phyloP scores from a whole-genome alignment of 768 basidiomycete genomes.

The Leucocoprinus leucothites region DNA sequence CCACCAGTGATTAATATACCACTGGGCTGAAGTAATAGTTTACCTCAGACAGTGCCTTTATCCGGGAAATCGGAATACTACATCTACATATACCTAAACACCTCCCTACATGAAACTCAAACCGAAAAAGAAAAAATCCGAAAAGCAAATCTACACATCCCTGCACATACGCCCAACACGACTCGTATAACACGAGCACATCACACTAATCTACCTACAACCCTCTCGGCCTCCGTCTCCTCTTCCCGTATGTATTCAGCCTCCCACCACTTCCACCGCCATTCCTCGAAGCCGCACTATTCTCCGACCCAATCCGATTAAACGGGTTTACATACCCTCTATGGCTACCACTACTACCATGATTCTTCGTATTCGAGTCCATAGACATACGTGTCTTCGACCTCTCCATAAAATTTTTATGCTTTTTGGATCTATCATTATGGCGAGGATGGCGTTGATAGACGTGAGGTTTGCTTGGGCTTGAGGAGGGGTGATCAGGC shows the following conservation, averaged over 20 bases:
- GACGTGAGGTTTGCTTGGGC: neutral
- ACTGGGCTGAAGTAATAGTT: no score
- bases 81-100: no score
- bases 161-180: neutral
- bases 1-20: no score
- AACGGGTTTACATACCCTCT: constrained; percentile 6
- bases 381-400: constrained; percentile 3
- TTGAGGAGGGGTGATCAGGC: neutral
- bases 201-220: neutral
- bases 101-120: no score
- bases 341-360: neutral
- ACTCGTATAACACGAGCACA: neutral
- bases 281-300: neutral
- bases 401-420: neutral
- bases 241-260: constrained; percentile 14
- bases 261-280: constrained; percentile 4
- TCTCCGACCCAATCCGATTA: constrained; percentile 5
- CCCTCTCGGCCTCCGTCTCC: constrained; percentile 10
- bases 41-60: no score
- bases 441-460: neutral
- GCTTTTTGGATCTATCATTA: neutral
- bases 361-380: neutral
- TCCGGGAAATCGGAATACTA: no score
- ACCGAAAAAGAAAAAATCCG: neutral
- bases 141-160: neutral